These are phyloP conservation scores for Silene uniflora DNA, from an alignment of 148 eudicot species.

Conservation along the genomic window DNA sequence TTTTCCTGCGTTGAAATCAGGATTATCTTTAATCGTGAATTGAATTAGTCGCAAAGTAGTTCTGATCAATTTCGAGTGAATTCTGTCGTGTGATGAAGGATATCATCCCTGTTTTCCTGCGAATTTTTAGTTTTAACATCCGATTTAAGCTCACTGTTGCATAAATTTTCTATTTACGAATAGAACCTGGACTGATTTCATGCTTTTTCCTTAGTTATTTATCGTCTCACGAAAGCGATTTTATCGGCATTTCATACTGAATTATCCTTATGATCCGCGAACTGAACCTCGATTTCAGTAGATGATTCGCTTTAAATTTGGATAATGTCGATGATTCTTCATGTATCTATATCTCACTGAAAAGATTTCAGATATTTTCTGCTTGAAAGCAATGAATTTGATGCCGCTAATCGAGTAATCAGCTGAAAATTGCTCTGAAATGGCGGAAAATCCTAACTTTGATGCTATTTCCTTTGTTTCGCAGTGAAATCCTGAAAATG, in stretches of 20 bases:
- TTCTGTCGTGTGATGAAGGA: too few relatives aligned
- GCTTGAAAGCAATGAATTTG: neutral
- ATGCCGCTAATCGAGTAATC: neutral
- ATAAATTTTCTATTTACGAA: neutral
- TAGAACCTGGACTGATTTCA: neutral
- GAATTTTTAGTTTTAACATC: neutral
- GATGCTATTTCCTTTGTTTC: neutral
- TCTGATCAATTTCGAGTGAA: neutral
- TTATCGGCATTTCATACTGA: neutral
- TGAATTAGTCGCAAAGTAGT: neutral
- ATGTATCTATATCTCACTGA: neutral
- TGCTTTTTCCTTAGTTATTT: neutral
- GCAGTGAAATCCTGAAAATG: constrained; percentile 14
- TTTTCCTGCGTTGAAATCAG: neutral
- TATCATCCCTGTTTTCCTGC: neutral
- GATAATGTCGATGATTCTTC: neutral
- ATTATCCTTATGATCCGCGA: neutral
- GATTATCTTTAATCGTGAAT: neutral
- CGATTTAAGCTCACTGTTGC: neutral
- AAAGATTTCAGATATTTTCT: too few relatives aligned
- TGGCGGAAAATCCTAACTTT: neutral
- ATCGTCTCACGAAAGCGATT: neutral
- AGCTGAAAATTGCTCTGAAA: too few relatives aligned
- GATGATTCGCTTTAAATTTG: neutral
- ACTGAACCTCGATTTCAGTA: neutral